Evolutionary conservation across 495 filamentous ascomycete species (phyloP), one percentile per base, ranked within the genome.

Genomic region (Aspergillus olivimuriae): DNA sequence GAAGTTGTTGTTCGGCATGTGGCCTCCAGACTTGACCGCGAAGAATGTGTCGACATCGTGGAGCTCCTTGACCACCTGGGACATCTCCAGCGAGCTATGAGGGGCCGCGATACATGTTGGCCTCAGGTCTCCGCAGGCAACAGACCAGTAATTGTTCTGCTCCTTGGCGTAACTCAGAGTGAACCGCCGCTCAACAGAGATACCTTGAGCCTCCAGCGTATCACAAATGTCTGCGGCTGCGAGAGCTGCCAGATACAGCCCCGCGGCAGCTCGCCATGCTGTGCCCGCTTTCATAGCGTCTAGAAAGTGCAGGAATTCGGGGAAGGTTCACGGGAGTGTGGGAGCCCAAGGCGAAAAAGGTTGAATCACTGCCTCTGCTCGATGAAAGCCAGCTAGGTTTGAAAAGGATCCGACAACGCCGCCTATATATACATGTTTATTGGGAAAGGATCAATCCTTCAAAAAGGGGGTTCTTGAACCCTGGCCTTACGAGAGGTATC

Each of bases 1-100:
- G 28, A 66, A 70, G 38, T 64, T 64, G 43, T 65, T 66, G 37
- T 70, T 70, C 1, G 66, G 64, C 58, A 65, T 70, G 40, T 70
- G 66, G 2, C 66, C 66, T n/a, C 66, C 66, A 17, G 64, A 68
- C 46, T 70, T 70, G 33, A 70, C 55, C 0, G 65, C 64, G 36
- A 70, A 70, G 12, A 63, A 42, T 12, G 60, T 61, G 3, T 65
- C 60, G 14, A 58, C 49, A n/a, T 63, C 31, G 11, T 66, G 64
- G 18, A 70, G 50, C n/a, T 62, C 50, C 39, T 52, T 60, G 39
- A 70, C 58, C 4, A 70, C 44, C 26, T 60, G 55, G 3, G 66
- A 56, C 55, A 70, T 62, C 34, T 70, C 62, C 4, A 49, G 48
- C 6, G 61, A 55, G 39, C 61, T 70, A 1, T 61, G 60, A 1